Conservation (phyloP, 202 grass and related monocot genomes). For the Setaria viridis region DNA sequence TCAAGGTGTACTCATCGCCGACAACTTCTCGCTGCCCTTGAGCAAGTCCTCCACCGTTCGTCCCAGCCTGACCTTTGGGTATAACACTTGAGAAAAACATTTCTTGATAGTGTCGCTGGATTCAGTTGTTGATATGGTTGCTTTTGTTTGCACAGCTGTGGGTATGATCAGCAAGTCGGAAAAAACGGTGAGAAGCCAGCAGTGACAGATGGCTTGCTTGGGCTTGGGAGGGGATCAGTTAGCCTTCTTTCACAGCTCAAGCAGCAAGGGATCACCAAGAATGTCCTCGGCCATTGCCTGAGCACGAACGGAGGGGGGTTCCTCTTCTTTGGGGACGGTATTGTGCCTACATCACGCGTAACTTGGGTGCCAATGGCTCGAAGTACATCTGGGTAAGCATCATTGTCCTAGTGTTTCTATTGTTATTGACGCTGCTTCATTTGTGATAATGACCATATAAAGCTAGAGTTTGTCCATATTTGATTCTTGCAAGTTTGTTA, state of each 20-base stretch:
- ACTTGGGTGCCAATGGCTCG: conserved; percentile 73
- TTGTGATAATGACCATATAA: neutral
- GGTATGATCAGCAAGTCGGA: conserved; percentile 81
- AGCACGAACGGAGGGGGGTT: conserved; percentile 74
- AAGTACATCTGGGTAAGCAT: conserved; percentile 55
- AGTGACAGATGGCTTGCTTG: conserved; percentile 76
- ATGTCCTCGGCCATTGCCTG: conserved; percentile 90
- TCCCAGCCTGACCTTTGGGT: conserved; percentile 80
- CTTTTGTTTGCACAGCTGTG: conserved; percentile 63
- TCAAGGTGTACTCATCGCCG: conserved; percentile 70
- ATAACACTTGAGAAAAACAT: conserved; percentile 15
- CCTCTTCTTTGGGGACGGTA: conserved; percentile 88
- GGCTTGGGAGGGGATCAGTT: conserved; percentile 72
- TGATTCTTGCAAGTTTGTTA: neutral
- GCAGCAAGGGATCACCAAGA: conserved; percentile 75
- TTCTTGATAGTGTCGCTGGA: neutral
- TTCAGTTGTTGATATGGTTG: conserved; percentile 36
- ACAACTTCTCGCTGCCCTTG: conserved; percentile 58
- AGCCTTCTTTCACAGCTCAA: conserved; percentile 83
- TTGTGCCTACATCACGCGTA: conserved; percentile 59
- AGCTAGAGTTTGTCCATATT: neutral
- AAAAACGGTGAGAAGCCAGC: conserved; percentile 46
- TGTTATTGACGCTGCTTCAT: neutral
- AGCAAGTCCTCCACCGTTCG: conserved; percentile 60
- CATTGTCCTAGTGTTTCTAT: neutral